Evolutionary conservation across 345 rosid genomes (phyloP), one percentile per base, ranked within the genome.

Genomic region (Geranium brycei): DNA sequence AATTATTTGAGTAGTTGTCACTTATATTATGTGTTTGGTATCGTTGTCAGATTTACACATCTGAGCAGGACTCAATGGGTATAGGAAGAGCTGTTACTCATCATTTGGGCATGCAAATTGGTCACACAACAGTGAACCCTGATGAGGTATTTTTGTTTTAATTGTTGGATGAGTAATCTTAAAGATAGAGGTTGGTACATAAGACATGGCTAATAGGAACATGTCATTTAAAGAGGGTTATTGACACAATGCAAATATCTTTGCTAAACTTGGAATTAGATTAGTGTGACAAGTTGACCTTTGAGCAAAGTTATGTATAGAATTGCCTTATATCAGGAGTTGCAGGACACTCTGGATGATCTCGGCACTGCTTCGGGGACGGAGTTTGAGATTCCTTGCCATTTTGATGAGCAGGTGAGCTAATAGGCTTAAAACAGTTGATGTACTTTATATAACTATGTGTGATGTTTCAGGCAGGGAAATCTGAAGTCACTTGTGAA

Each of bases 341-440:
- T 78, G 66, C 80, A 74, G 78, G 80, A 72, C 61, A 76, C 85
- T 19, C 47, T 81, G 61, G 76, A 78, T 59, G 85, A 78, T 72
- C 76, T 78, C 8, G 80, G 71, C 13, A 68, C 66, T 64, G 79
- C 75, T 63, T 76, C 85, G 1, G 75, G 80, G 40, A 78, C 82
- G 60, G 85, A 78, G 58, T 81, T 81, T 66, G 85, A 81, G 68
- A 78, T 81, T 31, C 80, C 82, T 10, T 70, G 73, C 28, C 62
- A 62, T 72, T 81, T 78, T 62, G 82, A 81, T 17, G 80, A 78
- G 60, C 85, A 81, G 79, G 82, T 76, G 53, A 66, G 59, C 69
- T 63, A 61, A 64, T 68, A 5, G 47, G 11, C 63, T 71, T 66
- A 61, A 63, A 53, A 59, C 60, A 60, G 64, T 57, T 67, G 64